Evolutionary conservation across 78 protist genomes (phyloP).

Genomic region (Ministeria vibrans): DNA sequence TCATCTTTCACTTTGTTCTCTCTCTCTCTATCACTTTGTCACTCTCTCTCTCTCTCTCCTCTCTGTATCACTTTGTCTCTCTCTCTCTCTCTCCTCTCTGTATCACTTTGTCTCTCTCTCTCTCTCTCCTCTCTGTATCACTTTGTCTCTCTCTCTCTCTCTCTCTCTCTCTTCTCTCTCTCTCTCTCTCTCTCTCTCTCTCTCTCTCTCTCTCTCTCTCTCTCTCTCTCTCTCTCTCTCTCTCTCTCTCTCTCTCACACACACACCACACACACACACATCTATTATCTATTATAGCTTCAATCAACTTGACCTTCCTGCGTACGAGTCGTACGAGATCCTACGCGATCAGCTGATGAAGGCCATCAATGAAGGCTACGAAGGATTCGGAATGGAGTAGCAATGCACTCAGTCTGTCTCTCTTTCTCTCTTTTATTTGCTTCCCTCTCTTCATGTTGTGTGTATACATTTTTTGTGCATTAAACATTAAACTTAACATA

Average conservation of each 20-base stretch:
- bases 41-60: constrained; percentile 4
- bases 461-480: no score
- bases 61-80: not conserved
- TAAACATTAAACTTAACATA: no score
- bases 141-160: constrained; percentile 8
- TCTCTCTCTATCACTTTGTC: not conserved
- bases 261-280: no score
- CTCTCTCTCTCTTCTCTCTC: not conserved
- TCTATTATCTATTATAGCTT: no score
- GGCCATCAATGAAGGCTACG: constrained; percentile 5
- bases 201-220: constrained; percentile 3
- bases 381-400: constrained; percentile 17
- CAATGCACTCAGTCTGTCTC: no score
- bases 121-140: not conserved
- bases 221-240: constrained; percentile 1
- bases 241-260: not conserved
- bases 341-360: not conserved
- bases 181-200: constrained; percentile 1
- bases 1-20: not conserved
- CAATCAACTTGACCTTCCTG: constrained; percentile 32
- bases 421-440: no score
- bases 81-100: not conserved
- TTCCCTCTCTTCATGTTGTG: no score
- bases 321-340: constrained; percentile 17
- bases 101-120: not conserved